A percentile compares a stretch with the other conserved stretches of the same genome.
Conservation (phyloP, 1,284 basidiomycete species). For the Phellinidium pouzarii region DNA sequence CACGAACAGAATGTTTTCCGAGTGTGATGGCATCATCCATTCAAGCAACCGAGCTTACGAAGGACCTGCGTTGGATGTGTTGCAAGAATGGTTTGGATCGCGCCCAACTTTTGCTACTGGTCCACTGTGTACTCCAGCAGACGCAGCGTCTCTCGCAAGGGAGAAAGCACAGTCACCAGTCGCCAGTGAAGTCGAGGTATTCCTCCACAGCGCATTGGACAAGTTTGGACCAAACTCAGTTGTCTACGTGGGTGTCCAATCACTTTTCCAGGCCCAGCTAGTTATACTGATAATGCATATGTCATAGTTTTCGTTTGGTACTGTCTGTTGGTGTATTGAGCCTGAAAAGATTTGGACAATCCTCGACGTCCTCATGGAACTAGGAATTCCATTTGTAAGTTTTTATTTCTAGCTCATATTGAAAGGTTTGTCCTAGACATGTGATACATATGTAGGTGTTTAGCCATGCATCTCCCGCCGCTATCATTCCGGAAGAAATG, state of each 20-base stretch:
- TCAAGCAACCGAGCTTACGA: conserved; percentile 3
- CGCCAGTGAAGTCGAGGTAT: background rate
- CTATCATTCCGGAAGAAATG: conserved; percentile 13
- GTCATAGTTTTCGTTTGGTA: conserved; percentile 19
- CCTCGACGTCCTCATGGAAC: conserved; percentile 14
- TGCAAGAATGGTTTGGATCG: conserved; percentile 4
- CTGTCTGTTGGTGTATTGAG: conserved; percentile 14
- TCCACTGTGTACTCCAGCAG: background rate
- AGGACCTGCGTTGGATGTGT: conserved; percentile 1
- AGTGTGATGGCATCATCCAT: conserved; percentile 11
- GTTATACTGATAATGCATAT: background rate
- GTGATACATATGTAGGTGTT: conserved; percentile 9
- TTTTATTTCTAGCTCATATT: background rate
- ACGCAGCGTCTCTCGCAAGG: background rate
- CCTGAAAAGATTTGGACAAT: conserved; percentile 17
- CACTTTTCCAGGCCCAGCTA: background rate
- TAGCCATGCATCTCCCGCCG: conserved; percentile 8
- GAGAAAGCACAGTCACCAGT: background rate
- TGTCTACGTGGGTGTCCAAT: conserved; percentile 11
- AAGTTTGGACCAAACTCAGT: conserved; percentile 13
- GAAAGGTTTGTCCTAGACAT: background rate
- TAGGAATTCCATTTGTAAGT: conserved; percentile 18
- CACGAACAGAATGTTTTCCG: conserved; percentile 3
- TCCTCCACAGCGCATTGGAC: conserved; percentile 9
- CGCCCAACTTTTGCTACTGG: conserved; percentile 3